These are phyloP conservation scores for Pseudocercospora eumusae DNA, from an alignment of 2,329 filamentous ascomycete genomes.

Conservation along the genomic window DNA sequence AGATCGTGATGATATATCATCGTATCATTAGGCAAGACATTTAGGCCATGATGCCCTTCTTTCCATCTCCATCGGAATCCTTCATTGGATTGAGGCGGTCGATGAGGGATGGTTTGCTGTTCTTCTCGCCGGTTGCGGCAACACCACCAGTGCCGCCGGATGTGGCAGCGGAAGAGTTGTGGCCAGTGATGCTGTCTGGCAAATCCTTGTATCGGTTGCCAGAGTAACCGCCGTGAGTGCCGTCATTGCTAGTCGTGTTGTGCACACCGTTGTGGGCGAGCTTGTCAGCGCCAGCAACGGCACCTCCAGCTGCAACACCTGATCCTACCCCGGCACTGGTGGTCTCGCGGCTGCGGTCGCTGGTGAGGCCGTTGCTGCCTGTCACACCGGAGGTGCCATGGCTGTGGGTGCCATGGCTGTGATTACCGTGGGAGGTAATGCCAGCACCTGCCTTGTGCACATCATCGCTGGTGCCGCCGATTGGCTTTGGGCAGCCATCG, in stretches of 20 bases:
- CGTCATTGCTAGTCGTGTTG: slow-evolving; percentile 19
- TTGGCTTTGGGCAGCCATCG: slow-evolving; percentile 47
- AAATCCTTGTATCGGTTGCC: slow-evolving; percentile 8
- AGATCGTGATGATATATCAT: not conserved
- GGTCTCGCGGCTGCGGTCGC: not conserved
- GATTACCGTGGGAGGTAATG: slow-evolving; percentile 8
- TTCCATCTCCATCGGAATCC: slow-evolving; percentile 58
- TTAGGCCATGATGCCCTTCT: slow-evolving; percentile 57
- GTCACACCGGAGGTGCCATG: slow-evolving; percentile 4
- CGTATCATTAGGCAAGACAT: not conserved
- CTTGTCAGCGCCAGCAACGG: slow-evolving; percentile 2
- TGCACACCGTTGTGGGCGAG: slow-evolving; percentile 11
- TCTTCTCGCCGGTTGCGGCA: not conserved
- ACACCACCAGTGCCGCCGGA: not conserved
- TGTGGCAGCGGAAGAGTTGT: not conserved
- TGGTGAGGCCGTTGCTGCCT: not conserved
- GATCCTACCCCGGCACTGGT: not conserved
- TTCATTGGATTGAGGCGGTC: slow-evolving; percentile 58
- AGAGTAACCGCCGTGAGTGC: slow-evolving; percentile 6
- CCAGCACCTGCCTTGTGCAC: slow-evolving; percentile 3
- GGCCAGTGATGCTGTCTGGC: slow-evolving; percentile 5
- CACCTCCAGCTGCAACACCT: not conserved
- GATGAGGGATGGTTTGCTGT: slow-evolving; percentile 52
- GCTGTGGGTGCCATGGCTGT: slow-evolving; percentile 17
- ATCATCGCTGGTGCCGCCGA: slow-evolving; percentile 15